phyloP scores from a whole-genome alignment of 805 yeast genomes.

The Kazachstania kunashirensis region DNA sequence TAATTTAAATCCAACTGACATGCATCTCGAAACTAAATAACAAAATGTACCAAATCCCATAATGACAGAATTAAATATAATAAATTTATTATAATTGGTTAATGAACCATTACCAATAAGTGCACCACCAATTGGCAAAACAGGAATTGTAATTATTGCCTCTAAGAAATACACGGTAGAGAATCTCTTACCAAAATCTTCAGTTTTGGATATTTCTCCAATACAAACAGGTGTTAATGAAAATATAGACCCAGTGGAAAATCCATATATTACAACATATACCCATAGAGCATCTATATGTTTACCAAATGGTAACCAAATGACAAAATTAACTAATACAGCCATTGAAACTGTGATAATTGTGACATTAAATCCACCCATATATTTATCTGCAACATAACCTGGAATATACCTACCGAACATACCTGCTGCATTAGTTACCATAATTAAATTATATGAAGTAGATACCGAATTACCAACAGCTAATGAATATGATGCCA shows the following conservation, averaged over 20 bases:
- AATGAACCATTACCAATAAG: conserved; percentile 32
- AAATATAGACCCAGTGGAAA: conserved; percentile 46
- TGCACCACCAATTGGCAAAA: conserved; percentile 43
- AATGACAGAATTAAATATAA: conserved; percentile 36
- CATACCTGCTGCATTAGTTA: conserved; percentile 38
- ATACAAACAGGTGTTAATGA: conserved; percentile 51
- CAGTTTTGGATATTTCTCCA: conserved; percentile 47
- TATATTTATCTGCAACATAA: conserved; percentile 33
- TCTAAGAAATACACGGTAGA: conserved; percentile 50
- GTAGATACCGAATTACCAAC: conserved; percentile 36
- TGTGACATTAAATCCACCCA: conserved; percentile 47
- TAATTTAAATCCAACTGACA: conserved; percentile 36
- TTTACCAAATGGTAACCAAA: conserved; percentile 38
- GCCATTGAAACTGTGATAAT: conserved; percentile 30
- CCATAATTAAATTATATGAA: conserved; percentile 40
- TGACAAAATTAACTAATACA: conserved; percentile 28
- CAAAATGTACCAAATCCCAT: conserved; percentile 31
- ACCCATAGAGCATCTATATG: conserved; percentile 32
- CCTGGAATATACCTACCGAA: conserved; percentile 40
- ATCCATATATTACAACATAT: conserved; percentile 44
- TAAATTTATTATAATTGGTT: conserved; percentile 34
- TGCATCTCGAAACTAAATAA: conserved; percentile 34
- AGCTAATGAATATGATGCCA: conserved; percentile 44
- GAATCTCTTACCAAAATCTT: conserved; percentile 46
- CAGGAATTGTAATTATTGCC: conserved; percentile 40